phyloP scores from a whole-genome alignment of 73 alveolate species.

The Stentor coeruleus region DNA sequence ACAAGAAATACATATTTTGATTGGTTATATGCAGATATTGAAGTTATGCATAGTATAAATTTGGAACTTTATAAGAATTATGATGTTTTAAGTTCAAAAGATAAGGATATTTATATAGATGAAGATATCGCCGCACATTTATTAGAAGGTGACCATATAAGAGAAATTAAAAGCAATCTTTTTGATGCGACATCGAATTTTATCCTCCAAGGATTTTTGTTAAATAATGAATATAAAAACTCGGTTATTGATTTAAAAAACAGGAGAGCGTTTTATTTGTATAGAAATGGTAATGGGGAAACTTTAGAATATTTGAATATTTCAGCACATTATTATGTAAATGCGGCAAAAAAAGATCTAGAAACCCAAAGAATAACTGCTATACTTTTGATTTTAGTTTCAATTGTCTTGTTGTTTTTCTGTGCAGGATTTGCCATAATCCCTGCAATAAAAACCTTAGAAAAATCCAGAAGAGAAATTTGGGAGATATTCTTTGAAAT shows the following conservation, averaged over 20 bases:
- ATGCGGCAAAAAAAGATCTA: background rate
- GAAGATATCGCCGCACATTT: background rate
- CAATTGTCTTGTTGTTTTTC: background rate
- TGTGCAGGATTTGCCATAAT: background rate
- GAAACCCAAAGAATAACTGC: background rate
- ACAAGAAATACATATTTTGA: background rate
- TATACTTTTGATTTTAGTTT: background rate
- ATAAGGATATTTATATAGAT: background rate
- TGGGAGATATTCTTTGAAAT: constrained; percentile 10
- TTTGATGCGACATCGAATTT: constrained; percentile 1
- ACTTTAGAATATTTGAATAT: background rate
- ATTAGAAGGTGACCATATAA: background rate
- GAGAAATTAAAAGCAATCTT: background rate
- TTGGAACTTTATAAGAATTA: background rate
- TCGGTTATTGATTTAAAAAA: background rate
- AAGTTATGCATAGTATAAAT: background rate
- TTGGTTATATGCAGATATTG: background rate
- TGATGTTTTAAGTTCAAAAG: background rate
- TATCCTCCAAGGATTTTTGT: background rate
- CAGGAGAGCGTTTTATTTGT: constrained; percentile 13
- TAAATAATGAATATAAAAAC: background rate
- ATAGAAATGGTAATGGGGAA: background rate
- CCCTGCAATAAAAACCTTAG: background rate
- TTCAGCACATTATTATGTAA: background rate
- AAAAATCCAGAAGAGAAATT: background rate